Evolutionary conservation across 495 filamentous ascomycete species (phyloP).

Genomic region (Durotheca rogersii): DNA sequence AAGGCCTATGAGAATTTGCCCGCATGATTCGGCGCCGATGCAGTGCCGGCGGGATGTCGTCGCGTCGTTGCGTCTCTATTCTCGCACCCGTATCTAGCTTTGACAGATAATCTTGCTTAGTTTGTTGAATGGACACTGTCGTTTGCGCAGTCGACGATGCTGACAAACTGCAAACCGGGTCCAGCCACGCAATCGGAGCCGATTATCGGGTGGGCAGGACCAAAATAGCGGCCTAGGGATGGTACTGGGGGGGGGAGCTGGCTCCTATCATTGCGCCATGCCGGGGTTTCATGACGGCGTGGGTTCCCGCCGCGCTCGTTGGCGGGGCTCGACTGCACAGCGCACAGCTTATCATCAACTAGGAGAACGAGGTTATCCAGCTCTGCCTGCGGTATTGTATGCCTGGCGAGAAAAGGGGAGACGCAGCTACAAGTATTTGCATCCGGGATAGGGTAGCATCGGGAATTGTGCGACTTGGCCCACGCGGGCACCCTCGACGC

Average conservation of each 20-base stretch:
- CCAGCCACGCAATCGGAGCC: no score
- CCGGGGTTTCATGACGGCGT: slow-evolving; percentile 9
- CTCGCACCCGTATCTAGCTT: neutral
- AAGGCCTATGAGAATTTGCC: neutral
- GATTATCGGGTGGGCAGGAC: no score
- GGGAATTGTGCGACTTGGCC: neutral
- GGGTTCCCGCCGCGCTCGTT: neutral
- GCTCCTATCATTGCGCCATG: slow-evolving; percentile 15
- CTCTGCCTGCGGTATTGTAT: slow-evolving; percentile 1
- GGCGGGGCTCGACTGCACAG: slow-evolving; percentile 8
- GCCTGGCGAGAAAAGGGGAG: no score
- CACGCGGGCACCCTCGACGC: neutral
- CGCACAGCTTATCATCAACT: neutral
- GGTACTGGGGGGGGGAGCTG: neutral
- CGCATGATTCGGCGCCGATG: neutral
- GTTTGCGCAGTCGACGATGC: no score
- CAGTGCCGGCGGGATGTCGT: neutral
- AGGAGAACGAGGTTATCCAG: neutral
- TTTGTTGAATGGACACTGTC: no score
- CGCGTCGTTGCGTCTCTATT: neutral
- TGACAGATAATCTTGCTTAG: no score
- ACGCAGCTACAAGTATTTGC: neutral
- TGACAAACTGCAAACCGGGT: no score
- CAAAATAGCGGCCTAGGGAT: neutral
- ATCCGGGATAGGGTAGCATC: neutral